Base-by-base conservation (phyloP, 345 rosid genomes). In the Leavenworthia alabamica region DNA sequence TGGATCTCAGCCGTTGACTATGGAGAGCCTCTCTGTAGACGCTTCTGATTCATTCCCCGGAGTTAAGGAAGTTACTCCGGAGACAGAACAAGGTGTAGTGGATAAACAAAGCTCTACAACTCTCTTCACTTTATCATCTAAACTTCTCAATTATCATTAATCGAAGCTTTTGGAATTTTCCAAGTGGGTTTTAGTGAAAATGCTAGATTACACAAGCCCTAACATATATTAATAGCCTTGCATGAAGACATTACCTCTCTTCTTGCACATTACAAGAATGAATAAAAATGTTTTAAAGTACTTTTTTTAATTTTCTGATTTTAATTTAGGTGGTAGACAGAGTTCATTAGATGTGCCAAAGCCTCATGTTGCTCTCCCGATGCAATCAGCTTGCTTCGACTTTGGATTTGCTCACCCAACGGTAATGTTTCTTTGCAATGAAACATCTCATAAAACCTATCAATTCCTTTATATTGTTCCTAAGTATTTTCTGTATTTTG, bases 401-500 rank as follows among this genome's bases (percentile, higher is more conserved):
- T 48, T 85, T 14, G 99, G 94, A 29, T 77, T 72, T 64, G 77
- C 84, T 64, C 97, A 80, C 73, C 83, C 86, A 19, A 50, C 56
- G 83, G 99, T 89, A 70, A 22, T 12, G 42, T 40, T 53, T 51
- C 23, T 32, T 56, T 32, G 28, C 44, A 19, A 6, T 44, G 10
- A 1, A 50, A 49, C 28, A 32, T 48, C 31, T 27, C 1, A 17
- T 2, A 13, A 4, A 23, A 16, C 13, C 51, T 35, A 54, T 22
- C 11, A 45, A 6, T 15, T 33, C 44, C 6, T 60, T 43, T 64
- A 46, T n/a, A n/a, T n/a, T n/a, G n/a, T n/a, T 43, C 40, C 6
- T 60, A 44, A 67, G 51, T 39, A 22, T n/a, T n/a, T n/a, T n/a
- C n/a, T n/a, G n/a, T n/a, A n/a, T n/a, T 45, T 50, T 61, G 48